Evolutionary conservation across 768 basidiomycete species (phyloP), one percentile per base, ranked within the genome.

Genomic region (Coprinopsis marcescibilis): DNA sequence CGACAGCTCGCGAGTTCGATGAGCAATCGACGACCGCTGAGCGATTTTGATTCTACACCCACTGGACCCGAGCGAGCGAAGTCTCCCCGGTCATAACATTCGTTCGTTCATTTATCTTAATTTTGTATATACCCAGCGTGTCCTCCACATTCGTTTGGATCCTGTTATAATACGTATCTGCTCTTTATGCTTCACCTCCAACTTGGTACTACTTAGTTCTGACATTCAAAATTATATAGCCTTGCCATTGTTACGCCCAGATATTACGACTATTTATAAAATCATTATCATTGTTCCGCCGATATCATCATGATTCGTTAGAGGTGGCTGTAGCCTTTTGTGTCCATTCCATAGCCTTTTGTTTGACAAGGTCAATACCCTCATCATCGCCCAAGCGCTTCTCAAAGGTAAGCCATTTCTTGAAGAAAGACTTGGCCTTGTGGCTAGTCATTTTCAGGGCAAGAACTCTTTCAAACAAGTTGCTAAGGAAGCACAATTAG

Each of bases 341-440:
- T 51, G 89, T 89, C 92, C 92, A 99, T 63, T 90, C 92, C 33
- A 92, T 68, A 11, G 96, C 96, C 61, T 85, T 89, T 54, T 79
- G 71, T 70, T 97, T 99, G 37, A 96, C 94, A 37, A 62, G 60
- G 24, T 77, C 75, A 21, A 79, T 83, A 15, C 93, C 92, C 34
- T 84, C 83, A 49, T 87, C 89, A 56, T 96, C 89, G 3, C 95
- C 96, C 49, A 93, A 67, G 54, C 80, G 77, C 55, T 78, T 80
- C 64, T 98, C 96, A 30, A 96, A 65, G 49, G 83, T 83, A 25
- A 98, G 72, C 90, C 94, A 96, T 64, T 97, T 97, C 68, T 99
- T 99, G 78, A 99, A 98, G 65, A 97, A 85, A 23, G 84, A 80
- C 90, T 96, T 97, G 17, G 94, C 94, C 67, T 94, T 95, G 61